These are phyloP conservation scores for Gnetum montanum DNA, from an alignment of 75 land plant species.

Conservation along the genomic window DNA sequence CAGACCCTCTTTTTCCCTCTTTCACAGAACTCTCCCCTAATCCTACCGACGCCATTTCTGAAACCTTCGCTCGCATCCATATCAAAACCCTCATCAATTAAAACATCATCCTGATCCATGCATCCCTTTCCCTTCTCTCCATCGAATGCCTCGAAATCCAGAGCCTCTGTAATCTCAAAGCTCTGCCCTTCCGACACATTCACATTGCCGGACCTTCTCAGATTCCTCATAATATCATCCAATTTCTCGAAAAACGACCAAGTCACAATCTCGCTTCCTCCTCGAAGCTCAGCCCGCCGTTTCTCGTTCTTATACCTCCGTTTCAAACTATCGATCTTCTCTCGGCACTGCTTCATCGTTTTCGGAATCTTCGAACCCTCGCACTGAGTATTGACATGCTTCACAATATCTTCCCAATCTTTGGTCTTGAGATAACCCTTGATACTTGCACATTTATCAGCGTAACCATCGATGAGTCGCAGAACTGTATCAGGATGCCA, in stretches of 20 bases:
- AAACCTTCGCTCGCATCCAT: neutral
- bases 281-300: conserved; percentile 3
- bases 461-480: conserved; percentile 10
- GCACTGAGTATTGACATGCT: conserved; percentile 19
- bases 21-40: neutral
- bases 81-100: conserved; percentile 2
- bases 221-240: conserved; percentile 11
- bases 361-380: conserved; percentile 24
- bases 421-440: conserved; percentile 22
- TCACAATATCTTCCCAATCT: conserved; percentile 34
- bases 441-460: conserved; percentile 13
- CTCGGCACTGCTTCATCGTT: conserved; percentile 35
- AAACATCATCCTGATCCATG: conserved; percentile 2
- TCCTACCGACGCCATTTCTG: neutral
- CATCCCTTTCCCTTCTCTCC: conserved; percentile 8
- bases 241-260: conserved; percentile 14
- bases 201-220: conserved; percentile 3
- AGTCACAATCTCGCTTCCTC: neutral
- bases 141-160: conserved; percentile 8
- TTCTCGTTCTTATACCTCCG: conserved; percentile 20
- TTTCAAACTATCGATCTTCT: conserved; percentile 38
- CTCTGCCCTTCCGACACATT: neutral
- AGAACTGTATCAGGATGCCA: conserved; percentile 13
- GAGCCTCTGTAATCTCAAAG: conserved; percentile 2
- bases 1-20: neutral